Conservation (phyloP, 2,329 filamentous ascomycete species). For the Metarhizium anisopliae region DNA sequence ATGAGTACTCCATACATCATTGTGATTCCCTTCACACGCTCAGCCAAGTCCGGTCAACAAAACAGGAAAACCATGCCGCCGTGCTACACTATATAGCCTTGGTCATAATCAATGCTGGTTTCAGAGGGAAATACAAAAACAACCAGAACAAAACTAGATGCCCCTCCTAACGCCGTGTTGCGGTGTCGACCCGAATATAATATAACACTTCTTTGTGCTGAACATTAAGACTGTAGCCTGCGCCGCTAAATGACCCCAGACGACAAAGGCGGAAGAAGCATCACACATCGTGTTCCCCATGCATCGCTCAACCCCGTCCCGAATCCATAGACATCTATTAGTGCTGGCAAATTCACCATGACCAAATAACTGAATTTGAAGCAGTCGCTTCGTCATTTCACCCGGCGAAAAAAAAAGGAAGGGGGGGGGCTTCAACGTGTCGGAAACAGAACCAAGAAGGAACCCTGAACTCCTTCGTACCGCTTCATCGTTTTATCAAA, state of each 20-base stretch:
- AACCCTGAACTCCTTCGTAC: neutral
- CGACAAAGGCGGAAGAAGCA: neutral
- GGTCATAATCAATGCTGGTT: neutral
- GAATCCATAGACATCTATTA: neutral
- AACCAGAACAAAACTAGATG: neutral
- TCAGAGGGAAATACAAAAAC: neutral
- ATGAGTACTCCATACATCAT: neutral
- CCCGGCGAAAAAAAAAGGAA: neutral
- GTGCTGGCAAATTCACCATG: neutral
- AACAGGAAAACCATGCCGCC: neutral
- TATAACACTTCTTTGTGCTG: neutral
- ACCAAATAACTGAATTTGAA: neutral
- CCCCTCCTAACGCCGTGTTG: neutral
- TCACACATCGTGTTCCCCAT: neutral
- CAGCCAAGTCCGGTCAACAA: neutral
- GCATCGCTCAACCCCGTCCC: neutral
- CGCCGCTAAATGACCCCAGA: neutral
- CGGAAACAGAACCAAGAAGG: neutral
- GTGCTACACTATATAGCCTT: neutral
- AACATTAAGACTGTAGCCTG: neutral
- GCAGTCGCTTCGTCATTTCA: neutral
- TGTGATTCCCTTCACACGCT: neutral
- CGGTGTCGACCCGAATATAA: neutral
- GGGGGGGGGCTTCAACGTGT: neutral
- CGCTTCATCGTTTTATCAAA: slow-evolving; percentile 42